Base-by-base conservation (phyloP, 1,139 yeast species). In the Geotrichum bryndzae region DNA sequence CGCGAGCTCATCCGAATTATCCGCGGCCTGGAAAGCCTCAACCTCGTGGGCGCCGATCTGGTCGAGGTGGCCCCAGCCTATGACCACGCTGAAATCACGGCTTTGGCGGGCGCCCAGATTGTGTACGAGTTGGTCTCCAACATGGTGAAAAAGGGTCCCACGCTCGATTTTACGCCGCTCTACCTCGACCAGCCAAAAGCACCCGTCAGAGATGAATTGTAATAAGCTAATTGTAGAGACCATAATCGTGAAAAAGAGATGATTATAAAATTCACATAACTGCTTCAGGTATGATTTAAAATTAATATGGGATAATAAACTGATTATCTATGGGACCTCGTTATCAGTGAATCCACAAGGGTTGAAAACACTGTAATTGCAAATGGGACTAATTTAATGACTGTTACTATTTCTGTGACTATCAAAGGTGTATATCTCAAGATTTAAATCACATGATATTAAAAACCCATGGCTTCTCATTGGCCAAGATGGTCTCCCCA, bases 21-120 rank as follows among this genome's bases (percentile, higher is more conserved):
- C 64, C 79, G 92, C 66, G 78, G 79, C 10, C 73, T 88, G 53
- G 88, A 85, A 27, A 74, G 74, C 11, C 77, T 87, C 69, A 84
- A 84, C 64, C 67, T 88, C 38, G 90, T 88, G 48, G 95, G 94
- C 53, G 92, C 88, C 5, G 95, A 88, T 72, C 77, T 88, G 41
- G 94, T 88, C 25, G 94, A 88, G 72, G 94, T 88, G 6, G 79
- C 88, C 29, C 94, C 95, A 2, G 83, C 87, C 22, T 88, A 78
- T 72, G 95, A 88, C 72, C 71, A 69, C 46, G 88, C 90, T 1
- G 94, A 88, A 70, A 79, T 86, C 54, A 88, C 95, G 0, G 82
- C 91, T 10, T 79, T 89, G 31, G 89, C 88, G 63, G 94, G 88
- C 2, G 88, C 94, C 0, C 94, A 88, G 72, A 81, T 87, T 54